Base-by-base conservation (phyloP, 768 basidiomycete species). In the Leccinum disarticulatum region DNA sequence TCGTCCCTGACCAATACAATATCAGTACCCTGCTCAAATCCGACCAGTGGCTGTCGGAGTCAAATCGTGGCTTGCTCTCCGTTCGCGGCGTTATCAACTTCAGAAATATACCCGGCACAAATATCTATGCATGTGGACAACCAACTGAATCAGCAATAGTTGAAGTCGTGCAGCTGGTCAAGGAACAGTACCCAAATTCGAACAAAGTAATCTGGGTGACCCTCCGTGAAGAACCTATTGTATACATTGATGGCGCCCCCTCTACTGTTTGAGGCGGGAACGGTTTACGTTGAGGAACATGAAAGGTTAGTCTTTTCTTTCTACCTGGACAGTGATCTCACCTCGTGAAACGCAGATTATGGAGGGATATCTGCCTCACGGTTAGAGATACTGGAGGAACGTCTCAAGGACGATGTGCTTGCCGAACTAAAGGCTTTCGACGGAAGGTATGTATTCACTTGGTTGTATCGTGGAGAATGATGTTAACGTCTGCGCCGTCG, bases 81-180 rank as follows among this genome's bases (percentile, higher is more conserved):
- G 83, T 98, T 52, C 87, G 93, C 3, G 97, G 97, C n/a, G 94
- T 92, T 2, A 90, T 92, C 74, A 97, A 97, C 68, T 98, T 97
- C 80, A 85, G 97, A 55, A 88, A 88, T 57, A 84, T 97, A 41
- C 86, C 88, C 0, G 81, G 80, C 6, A 89, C 88, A 22, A 86
- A 87, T 49, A 88, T 98, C 33, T 99, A 93, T 63, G 95, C 94
- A 0, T 85, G 97, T 30, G 95, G 94, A 1, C 97, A 98, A 71
- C 97, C 97, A 2, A 93, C 92, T 0, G 71, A 76, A 52, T 90
- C 91, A 58, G 96, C 94, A 3, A 87, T 99, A 43, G 83, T 89
- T 48, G 85, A 87, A 57, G 93, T 96, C 4, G 82, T 95, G 13
- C 70, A 76, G 5, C 77, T 83, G 22, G 81, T 96, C 57, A 86